Percentiles rank a stretch among this genome's conserved stretches.
Conservation (phyloP, 75 land plant species). For the Gnetum montanum region DNA sequence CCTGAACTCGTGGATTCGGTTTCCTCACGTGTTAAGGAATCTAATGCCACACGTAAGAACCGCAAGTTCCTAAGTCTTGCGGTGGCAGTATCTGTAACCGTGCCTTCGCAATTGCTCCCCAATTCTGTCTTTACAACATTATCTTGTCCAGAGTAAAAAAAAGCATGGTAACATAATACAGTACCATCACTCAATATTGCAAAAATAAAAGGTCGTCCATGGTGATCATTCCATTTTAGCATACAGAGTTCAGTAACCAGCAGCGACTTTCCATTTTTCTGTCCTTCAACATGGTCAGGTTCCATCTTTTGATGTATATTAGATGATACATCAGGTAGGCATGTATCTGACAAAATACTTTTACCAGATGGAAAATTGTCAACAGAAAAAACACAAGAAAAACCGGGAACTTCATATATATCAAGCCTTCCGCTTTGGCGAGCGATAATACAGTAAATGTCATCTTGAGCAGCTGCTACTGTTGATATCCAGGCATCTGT, state of each 20-base stretch:
- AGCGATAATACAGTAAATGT: conserved; percentile 80
- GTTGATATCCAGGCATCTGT: conserved; percentile 85
- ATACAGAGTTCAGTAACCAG: conserved; percentile 75
- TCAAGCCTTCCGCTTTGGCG: conserved; percentile 76
- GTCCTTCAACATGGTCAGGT: conserved; percentile 18
- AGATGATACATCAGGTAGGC: conserved; percentile 12
- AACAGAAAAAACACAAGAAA: conserved; percentile 70
- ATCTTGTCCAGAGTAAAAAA: conserved; percentile 63
- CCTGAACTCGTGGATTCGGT: conserved; percentile 13
- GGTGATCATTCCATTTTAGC: conserved; percentile 82
- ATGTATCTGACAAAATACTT: conserved; percentile 49
- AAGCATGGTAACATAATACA: conserved; percentile 87
- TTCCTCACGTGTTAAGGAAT: conserved; percentile 56
- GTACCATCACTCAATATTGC: conserved; percentile 86
- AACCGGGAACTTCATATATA: conserved; percentile 79
- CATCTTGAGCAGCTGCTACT: conserved; percentile 70
- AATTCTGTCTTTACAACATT: conserved; percentile 32
- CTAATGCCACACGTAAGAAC: conserved; percentile 58
- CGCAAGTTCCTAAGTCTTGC: conserved; percentile 80
- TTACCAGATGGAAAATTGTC: conserved; percentile 78
- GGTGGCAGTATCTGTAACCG: conserved; percentile 18
- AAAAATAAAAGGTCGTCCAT: conserved; percentile 78
- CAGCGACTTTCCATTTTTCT: conserved; percentile 27
- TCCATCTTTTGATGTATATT: conserved; percentile 8
- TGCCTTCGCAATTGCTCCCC: conserved; percentile 7